Evolutionary conservation across 2,329 filamentous ascomycete genomes (phyloP), one percentile per base, ranked within the genome.

Genomic region (Colletotrichum sp.): DNA sequence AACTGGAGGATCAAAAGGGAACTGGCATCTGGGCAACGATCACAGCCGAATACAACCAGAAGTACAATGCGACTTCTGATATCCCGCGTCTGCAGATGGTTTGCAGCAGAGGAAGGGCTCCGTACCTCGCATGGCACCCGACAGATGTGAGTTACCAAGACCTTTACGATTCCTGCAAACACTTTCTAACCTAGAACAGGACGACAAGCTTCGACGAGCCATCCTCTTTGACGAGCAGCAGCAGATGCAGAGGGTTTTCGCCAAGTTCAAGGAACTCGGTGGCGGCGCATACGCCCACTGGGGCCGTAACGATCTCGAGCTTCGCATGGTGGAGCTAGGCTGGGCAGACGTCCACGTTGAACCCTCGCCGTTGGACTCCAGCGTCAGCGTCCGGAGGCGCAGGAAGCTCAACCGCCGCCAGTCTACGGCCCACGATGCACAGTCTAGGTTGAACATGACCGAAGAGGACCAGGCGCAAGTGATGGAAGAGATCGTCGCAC

Each of bases 21-120:
- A 89, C 89, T 77, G 89, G 89, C 39, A 91, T 91, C 89, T 92
- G 90, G 90, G 87, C 89, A 28, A 84, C 85, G 52, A 91, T 92
- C 73, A 85, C 86, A 65, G 80, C 79, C 7, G 86, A 88, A 71
- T 91, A 85, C 75, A 79, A 79, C 16, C 71, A 77, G 10, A 74
- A 75, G 25, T 86, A 86, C 67, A 71, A 79, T 12, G 83, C 85
- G 75, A 82, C 82, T 16, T 84, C 83, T 8, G 84, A 86, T 48
- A 88, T 89, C 77, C 88, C 89, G 65, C 86, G 86, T 66, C 84
- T 91, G 6, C 90, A 92, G 78, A 91, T 92, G 90, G 89, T 88
- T 79, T 85, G 90, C 55, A 87, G 87, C 15, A 86, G 90, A 8
- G 87, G 87, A 4, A 86, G 90, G 25, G 82, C 87, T 70, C 88